A percentile compares a stretch with the other conserved stretches of the same genome.
Evolutionary conservation across 495 filamentous ascomycete genomes (phyloP).

Genomic region (Penicillium malachiteum): DNA sequence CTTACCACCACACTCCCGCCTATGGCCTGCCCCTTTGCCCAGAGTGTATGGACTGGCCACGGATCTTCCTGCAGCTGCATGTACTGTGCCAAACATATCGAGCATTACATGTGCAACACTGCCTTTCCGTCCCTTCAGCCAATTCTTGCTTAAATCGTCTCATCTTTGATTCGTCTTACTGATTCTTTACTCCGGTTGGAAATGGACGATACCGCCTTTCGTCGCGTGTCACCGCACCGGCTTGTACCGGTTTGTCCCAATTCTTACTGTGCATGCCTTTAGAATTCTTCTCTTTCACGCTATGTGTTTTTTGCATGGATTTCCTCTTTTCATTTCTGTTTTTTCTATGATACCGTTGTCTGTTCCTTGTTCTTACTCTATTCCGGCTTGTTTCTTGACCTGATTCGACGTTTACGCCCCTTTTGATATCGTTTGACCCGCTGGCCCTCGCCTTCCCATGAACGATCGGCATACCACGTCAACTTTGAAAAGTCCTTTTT

Average conservation of each 20-base stretch:
- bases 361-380: constrained; percentile 10
- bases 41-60: constrained; percentile 58
- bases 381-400: constrained; percentile 11
- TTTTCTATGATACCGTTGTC: constrained; percentile 40
- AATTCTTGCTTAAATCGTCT: constrained; percentile 32
- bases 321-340: constrained; percentile 1
- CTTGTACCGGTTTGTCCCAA: too few species aligned
- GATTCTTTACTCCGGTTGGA: constrained; percentile 21
- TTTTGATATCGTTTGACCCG: constrained; percentile 20
- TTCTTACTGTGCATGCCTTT: too few species aligned
- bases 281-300: constrained; percentile 5
- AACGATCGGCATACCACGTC: constrained; percentile 27
- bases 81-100: constrained; percentile 62
- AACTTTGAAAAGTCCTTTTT: constrained; percentile 39
- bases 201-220: constrained; percentile 11
- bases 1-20: constrained; percentile 51
- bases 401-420: constrained; percentile 33
- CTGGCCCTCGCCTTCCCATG: constrained; percentile 24
- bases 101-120: constrained; percentile 62
- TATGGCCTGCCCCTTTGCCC: constrained; percentile 56
- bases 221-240: constrained; percentile 5
- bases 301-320: constrained; percentile 29
- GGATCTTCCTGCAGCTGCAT: constrained; percentile 67
- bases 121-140: constrained; percentile 62
- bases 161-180: constrained; percentile 9